phyloP scores from a whole-genome alignment of 2,329 filamentous ascomycete genomes.

The Corinectria fuckeliana region DNA sequence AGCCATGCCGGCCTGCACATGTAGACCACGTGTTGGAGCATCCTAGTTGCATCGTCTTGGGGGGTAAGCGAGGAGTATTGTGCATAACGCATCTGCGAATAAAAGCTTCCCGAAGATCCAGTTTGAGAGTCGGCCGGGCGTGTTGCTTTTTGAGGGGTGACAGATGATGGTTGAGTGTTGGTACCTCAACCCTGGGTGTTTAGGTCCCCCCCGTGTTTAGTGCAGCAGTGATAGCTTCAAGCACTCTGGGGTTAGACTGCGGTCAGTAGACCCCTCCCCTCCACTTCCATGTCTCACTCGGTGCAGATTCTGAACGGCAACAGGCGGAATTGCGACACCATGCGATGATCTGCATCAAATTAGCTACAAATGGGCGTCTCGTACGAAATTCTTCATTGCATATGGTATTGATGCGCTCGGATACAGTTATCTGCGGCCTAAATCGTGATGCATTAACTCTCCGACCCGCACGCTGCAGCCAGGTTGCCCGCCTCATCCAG shows the following conservation, averaged over 20 bases:
- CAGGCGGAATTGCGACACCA: background rate
- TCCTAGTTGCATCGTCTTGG: background rate
- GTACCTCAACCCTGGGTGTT: background rate
- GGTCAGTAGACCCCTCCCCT: too few relatives aligned
- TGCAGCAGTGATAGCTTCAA: background rate
- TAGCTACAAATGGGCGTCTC: background rate
- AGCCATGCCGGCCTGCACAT: too few relatives aligned
- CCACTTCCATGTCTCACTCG: background rate
- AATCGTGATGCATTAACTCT: background rate
- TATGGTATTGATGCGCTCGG: background rate
- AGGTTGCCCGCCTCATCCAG: slow-evolving; percentile 5
- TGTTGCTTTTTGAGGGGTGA: slow-evolving; percentile 3
- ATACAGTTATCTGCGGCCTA: background rate
- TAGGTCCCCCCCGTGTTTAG: too few relatives aligned
- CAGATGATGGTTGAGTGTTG: background rate
- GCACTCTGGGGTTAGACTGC: background rate
- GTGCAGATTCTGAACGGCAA: background rate
- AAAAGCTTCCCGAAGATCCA: background rate
- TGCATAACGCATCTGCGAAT: too few relatives aligned
- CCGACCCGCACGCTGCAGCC: background rate
- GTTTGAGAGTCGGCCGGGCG: slow-evolving; percentile 1
- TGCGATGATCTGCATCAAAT: background rate
- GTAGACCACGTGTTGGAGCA: too few relatives aligned
- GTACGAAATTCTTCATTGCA: background rate
- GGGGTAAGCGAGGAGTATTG: background rate